Percentiles rank a stretch among this genome's conserved stretches.
These are phyloP conservation scores for Backusella luteola DNA, from an alignment of 192 early-diverging fungal species.

Conservation along the genomic window DNA sequence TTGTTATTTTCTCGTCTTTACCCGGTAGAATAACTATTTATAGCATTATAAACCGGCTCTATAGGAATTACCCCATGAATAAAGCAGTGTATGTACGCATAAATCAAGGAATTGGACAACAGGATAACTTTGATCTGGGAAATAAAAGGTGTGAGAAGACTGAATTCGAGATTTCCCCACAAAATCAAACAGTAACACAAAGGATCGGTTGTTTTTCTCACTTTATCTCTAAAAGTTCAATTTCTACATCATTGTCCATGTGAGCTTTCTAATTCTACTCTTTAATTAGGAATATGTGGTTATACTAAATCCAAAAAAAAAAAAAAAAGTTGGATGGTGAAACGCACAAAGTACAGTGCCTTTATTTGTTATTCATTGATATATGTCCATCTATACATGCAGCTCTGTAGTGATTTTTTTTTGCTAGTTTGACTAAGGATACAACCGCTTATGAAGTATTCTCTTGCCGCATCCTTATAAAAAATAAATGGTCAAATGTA, in stretches of 20 bases:
- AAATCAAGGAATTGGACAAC: not conserved
- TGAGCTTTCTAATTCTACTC: not conserved
- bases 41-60: not conserved
- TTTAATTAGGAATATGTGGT: not conserved
- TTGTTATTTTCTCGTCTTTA: not conserved
- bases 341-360: not conserved
- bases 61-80: not conserved
- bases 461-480: not conserved
- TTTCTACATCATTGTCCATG: not conserved
- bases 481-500: not conserved
- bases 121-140: not conserved
- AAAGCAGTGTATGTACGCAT: not conserved
- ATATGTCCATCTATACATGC: not conserved
- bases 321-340: not conserved
- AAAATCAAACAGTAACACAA: not conserved
- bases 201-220: constrained; percentile 5
- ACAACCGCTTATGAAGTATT: not conserved
- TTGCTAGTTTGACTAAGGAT: not conserved
- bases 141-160: not conserved
- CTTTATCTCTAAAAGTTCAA: constrained; percentile 6
- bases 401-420: not conserved
- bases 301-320: not conserved
- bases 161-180: not conserved
- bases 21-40: not conserved
- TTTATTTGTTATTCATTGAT: not conserved